Evolutionary conservation across 306 rosid species (phyloP).

Genomic region (Cucurbita moschata): DNA sequence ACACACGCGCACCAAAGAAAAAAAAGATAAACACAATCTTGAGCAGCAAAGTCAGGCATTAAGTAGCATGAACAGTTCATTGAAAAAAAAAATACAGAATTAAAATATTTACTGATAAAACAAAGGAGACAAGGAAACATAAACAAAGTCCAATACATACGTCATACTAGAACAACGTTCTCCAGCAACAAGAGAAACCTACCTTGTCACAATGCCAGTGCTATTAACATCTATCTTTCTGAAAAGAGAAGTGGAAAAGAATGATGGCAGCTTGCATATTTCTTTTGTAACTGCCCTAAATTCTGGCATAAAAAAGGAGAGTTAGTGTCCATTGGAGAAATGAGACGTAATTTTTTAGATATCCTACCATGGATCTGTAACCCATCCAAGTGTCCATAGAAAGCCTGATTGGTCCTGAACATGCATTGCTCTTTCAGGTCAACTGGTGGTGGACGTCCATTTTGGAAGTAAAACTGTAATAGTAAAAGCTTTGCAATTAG

Average conservation of each 20-base stretch:
- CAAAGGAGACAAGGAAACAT: background rate
- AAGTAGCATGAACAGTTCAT: background rate
- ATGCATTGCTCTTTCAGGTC: slow-evolving; percentile 75
- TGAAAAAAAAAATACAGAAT: background rate
- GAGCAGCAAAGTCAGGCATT: background rate
- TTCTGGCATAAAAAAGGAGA: slow-evolving; percentile 38
- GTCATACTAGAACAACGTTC: background rate
- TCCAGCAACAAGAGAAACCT: slow-evolving; percentile 8
- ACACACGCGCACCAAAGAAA: too few relatives aligned
- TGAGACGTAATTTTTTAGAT: slow-evolving; percentile 13
- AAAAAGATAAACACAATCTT: too few relatives aligned
- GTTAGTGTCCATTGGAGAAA: slow-evolving; percentile 21
- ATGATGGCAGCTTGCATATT: slow-evolving; percentile 94
- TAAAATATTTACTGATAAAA: background rate
- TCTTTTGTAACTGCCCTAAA: slow-evolving; percentile 78
- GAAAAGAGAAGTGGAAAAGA: slow-evolving; percentile 63
- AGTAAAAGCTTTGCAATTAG: slow-evolving; percentile 9
- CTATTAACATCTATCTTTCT: slow-evolving; percentile 61
- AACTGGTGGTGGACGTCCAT: slow-evolving; percentile 75
- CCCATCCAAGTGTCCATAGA: slow-evolving; percentile 62
- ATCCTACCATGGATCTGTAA: slow-evolving; percentile 78
- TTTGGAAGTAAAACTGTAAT: slow-evolving; percentile 84
- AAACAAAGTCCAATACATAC: background rate
- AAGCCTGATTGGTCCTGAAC: slow-evolving; percentile 45
- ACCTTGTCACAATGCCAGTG: slow-evolving; percentile 85